A percentile compares a stretch with the other conserved stretches of the same genome.
Conservation (phyloP, 306 rosid genomes). For the Lathyrus tuberosus region DNA sequence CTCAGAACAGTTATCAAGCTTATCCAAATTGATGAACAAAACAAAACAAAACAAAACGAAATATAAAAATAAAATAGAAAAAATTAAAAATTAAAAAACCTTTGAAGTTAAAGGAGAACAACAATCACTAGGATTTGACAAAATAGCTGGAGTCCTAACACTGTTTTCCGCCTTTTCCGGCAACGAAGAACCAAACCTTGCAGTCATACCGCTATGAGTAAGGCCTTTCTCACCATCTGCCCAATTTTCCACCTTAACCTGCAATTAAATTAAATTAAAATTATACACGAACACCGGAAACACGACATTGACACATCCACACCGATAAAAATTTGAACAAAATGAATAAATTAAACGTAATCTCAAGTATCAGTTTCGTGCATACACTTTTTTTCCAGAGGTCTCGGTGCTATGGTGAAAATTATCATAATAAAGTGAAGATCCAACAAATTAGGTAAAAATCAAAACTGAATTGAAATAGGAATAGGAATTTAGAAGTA, state of each 20-base stretch:
- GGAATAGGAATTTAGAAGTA: no score
- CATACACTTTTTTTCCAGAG: no score
- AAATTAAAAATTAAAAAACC: constrained; percentile 56
- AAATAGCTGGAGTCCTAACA: constrained; percentile 52
- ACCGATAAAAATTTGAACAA: no score
- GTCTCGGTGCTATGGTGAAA: no score
- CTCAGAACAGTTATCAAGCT: neutral
- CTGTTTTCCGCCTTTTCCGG: constrained; percentile 54
- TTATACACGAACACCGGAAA: no score
- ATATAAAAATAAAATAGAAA: constrained; percentile 5
- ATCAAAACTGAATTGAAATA: no score
- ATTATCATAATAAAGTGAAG: neutral
- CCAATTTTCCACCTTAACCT: constrained; percentile 84
- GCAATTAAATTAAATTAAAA: neutral
- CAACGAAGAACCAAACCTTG: constrained; percentile 75
- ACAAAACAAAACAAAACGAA: neutral
- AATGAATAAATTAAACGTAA: no score
- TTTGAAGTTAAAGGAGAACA: constrained; percentile 65
- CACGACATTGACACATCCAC: no score
- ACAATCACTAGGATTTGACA: constrained; percentile 65
- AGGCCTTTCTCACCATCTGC: constrained; percentile 52
- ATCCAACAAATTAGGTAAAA: constrained; percentile 6
- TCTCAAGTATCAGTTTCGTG: no score
- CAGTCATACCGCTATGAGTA: constrained; percentile 57
- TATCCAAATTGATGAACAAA: neutral